A percentile compares a stretch with the other conserved stretches of the same genome.
Evolutionary conservation across 1,284 basidiomycete species (phyloP).

Genomic region (Pyrrhoderma lamaoense): DNA sequence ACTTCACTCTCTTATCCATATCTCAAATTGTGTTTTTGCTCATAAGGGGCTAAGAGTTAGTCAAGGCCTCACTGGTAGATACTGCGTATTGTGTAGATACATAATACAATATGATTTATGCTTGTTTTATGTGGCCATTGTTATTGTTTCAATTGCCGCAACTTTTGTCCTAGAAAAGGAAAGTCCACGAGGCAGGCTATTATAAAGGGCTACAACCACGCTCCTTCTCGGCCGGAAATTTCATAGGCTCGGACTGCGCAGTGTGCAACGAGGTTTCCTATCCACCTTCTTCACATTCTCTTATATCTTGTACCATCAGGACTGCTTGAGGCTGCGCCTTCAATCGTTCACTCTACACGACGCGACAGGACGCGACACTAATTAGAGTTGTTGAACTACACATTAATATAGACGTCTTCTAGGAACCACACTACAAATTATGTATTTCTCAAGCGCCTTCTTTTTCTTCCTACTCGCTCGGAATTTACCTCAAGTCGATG

Average conservation of each 20-base stretch:
- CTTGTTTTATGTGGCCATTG: neutral
- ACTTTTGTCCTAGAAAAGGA: no score
- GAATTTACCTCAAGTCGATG: neutral
- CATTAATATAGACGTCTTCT: neutral
- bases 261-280: no score
- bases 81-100: conserved; percentile 12
- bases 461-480: conserved; percentile 14
- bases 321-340: conserved; percentile 3
- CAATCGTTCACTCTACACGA: neutral
- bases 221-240: no score
- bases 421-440: neutral
- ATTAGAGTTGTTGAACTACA: conserved; percentile 1
- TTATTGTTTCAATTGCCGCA: neutral
- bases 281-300: neutral
- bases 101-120: neutral
- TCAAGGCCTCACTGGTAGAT: conserved; percentile 2
- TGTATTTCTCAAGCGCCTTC: conserved; percentile 10
- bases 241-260: no score
- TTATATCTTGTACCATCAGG: conserved; percentile 1
- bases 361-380: neutral
- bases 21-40: neutral
- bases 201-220: no score
- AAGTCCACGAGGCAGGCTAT: neutral
- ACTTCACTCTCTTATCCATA: conserved; percentile 7
- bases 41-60: neutral